Evolutionary conservation across 1,284 basidiomycete genomes (phyloP).

Genomic region (Kalmanozyma brasiliensis): DNA sequence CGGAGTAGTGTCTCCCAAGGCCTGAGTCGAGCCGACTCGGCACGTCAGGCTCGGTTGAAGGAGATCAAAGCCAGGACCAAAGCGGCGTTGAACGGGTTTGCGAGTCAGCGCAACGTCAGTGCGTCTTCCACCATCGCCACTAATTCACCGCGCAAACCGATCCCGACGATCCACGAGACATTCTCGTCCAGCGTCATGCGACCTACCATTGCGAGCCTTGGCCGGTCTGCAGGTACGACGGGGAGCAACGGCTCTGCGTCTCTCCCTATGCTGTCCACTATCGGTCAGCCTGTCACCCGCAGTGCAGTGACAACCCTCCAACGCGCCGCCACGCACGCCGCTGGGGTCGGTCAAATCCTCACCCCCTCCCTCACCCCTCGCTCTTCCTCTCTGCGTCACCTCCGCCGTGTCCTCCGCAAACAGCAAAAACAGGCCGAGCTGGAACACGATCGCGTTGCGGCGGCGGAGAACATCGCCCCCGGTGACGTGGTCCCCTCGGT

Average conservation of each 20-base stretch:
- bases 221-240: conserved; percentile 4
- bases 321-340: conserved; percentile 34
- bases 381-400: conserved; percentile 40
- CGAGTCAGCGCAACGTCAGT: conserved; percentile 24
- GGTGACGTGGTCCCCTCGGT: conserved; percentile 31
- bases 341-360: conserved; percentile 13
- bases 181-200: conserved; percentile 43
- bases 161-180: conserved; percentile 1
- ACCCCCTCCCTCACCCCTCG: conserved; percentile 32
- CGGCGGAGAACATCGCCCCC: conserved; percentile 36
- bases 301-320: not conserved
- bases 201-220: conserved; percentile 33
- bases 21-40: conserved; percentile 32
- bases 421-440: conserved; percentile 38
- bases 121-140: conserved; percentile 7
- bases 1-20: conserved; percentile 38
- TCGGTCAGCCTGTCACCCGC: too few relatives aligned
- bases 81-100: conserved; percentile 32
- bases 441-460: conserved; percentile 22
- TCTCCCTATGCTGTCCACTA: conserved; percentile 21
- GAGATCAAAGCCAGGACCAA: conserved; percentile 44
- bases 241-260: conserved; percentile 16
- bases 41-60: conserved; percentile 34
- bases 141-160: conserved; percentile 4
- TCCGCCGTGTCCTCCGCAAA: conserved; percentile 33